These are phyloP conservation scores for Graphilbum sp. DNA, from an alignment of 2,329 filamentous ascomycete genomes.

Conservation along the genomic window DNA sequence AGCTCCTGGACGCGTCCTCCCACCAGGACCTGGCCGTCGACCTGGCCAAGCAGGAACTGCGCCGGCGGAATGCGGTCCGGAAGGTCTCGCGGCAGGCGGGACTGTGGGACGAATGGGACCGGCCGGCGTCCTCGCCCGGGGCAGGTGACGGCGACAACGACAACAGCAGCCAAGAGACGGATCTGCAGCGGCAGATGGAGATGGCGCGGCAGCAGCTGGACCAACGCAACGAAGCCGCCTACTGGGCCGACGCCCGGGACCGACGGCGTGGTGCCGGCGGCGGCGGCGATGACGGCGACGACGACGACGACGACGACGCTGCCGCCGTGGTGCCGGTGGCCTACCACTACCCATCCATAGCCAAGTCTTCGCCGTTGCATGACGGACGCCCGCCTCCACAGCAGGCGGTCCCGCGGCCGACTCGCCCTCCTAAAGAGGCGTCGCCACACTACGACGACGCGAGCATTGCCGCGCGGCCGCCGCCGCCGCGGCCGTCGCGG, in stretches of 20 bases:
- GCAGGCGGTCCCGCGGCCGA: constrained; percentile 8
- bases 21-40: constrained; percentile 63
- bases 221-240: constrained; percentile 13
- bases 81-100: constrained; percentile 33
- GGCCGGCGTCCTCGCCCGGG: constrained; percentile 10
- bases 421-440: constrained; percentile 22
- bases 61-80: constrained; percentile 47
- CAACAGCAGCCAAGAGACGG: background rate
- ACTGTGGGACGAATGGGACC: constrained; percentile 26
- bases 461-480: too few species aligned
- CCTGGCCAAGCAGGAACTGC: constrained; percentile 57
- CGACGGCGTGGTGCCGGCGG: constrained; percentile 7
- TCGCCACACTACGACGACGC: background rate
- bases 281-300: too few species aligned
- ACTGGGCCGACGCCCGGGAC: constrained; percentile 10
- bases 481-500: too few species aligned
- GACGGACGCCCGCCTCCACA: background rate
- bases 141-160: constrained; percentile 22
- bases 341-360: constrained; percentile 42
- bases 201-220: constrained; percentile 31
- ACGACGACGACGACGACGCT: too few species aligned
- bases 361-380: constrained; percentile 30
- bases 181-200: constrained; percentile 34
- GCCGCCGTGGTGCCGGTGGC: constrained; percentile 5
- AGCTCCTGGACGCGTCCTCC: constrained; percentile 51